Evolutionary conservation across 225 moss, liverwort and hornwort genomes (phyloP), one percentile per base, ranked within the genome.

Genomic region (Polytrichum commune): DNA sequence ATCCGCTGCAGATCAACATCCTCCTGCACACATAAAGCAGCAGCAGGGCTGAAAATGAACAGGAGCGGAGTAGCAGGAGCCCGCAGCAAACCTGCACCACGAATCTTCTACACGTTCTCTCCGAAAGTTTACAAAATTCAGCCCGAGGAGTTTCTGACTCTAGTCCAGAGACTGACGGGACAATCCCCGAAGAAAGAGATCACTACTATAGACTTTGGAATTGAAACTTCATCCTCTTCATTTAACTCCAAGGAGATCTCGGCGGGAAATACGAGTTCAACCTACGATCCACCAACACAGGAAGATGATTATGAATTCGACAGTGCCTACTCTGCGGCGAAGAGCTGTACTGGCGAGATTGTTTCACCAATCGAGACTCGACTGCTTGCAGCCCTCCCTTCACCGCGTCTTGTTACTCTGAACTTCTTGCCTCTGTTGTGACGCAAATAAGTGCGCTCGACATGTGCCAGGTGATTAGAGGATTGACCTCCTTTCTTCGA

Each of bases 81-180:
- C 65, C 77, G 62, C 80, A 79, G 54, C 24, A 58, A 58, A 8
- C n/a, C 58, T 20, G 58, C 58, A 46, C 82, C 82, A 19, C 82
- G 85, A 67, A 86, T 86, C 57, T 74, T 86, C 65, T 77, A 86
- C 72, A 82, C 77, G 8, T 86, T 77, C 60, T 86, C 82, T 4
- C 85, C 82, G 30, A 86, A 79, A 77, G 72, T 86, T 53, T 79
- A 82, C 77, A 80, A 82, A 79, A 86, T 82, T 46, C 56, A 75
- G 73, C 82, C 85, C 7, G 77, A 86, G 63, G 79, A 86, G 69
- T 86, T 82, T 33, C 63, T 86, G 22, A 79, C 73, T 74, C 65
- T 86, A 66, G 85, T 86, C 7, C 82, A 86, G 74, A 82, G 79
- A 73, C 70, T 86, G 72, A 86, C 85, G 69, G 82, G 85, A 33